These are phyloP conservation scores for Myochromella boudieri DNA, from an alignment of 768 basidiomycete species.

Conservation along the genomic window DNA sequence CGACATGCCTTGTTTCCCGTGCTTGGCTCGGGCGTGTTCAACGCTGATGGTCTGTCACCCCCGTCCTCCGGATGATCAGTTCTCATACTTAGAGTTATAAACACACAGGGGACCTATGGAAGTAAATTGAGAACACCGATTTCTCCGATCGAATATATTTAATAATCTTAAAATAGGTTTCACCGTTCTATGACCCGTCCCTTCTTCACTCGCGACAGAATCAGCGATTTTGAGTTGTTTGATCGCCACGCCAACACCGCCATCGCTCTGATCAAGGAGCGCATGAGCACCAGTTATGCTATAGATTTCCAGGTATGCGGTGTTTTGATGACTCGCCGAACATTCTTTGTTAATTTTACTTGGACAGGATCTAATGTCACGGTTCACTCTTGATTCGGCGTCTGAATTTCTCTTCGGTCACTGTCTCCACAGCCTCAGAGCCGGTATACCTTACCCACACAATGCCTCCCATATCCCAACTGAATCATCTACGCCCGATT, in stretches of 20 bases:
- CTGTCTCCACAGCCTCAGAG: slow-evolving; percentile 52
- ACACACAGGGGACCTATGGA: slow-evolving; percentile 34
- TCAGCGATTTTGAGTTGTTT: slow-evolving; percentile 61
- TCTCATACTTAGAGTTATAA: neutral
- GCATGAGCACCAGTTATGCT: slow-evolving; percentile 49
- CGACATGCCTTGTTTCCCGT: slow-evolving; percentile 43
- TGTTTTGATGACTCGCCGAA: neutral
- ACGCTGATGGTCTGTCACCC: slow-evolving; percentile 52
- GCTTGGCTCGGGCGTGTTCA: slow-evolving; percentile 67
- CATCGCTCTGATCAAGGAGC: slow-evolving; percentile 44
- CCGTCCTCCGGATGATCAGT: neutral
- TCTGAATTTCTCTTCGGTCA: slow-evolving; percentile 66
- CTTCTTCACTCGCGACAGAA: slow-evolving; percentile 58
- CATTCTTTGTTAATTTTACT: neutral
- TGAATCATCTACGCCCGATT: slow-evolving; percentile 21
- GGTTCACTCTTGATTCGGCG: slow-evolving; percentile 67
- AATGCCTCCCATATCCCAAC: slow-evolving; percentile 28
- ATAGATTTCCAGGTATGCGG: slow-evolving; percentile 56
- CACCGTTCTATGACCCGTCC: slow-evolving; percentile 66
- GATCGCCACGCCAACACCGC: slow-evolving; percentile 50
- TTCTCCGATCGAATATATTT: neutral
- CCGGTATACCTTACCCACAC: slow-evolving; percentile 52
- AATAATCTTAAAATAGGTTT: slow-evolving; percentile 33
- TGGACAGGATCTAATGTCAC: slow-evolving; percentile 51
- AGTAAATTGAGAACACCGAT: slow-evolving; percentile 25